These are phyloP conservation scores for Collybia nuda DNA, from an alignment of 768 basidiomycete genomes.

Conservation along the genomic window DNA sequence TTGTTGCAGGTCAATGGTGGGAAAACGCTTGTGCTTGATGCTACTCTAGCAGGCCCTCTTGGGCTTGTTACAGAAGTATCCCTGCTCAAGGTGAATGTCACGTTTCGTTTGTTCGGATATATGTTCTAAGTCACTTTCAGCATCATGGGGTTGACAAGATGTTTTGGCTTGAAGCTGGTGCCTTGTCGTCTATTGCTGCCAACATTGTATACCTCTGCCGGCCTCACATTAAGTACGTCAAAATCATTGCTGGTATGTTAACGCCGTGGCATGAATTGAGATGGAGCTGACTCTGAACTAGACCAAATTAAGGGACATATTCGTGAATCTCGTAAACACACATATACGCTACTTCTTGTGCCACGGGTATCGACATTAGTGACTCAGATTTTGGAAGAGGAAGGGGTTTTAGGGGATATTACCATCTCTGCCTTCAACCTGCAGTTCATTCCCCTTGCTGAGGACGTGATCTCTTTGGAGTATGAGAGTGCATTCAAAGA, in stretches of 20 bases:
- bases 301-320: constrained; percentile 90
- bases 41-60: constrained; percentile 84
- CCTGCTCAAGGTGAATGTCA: constrained; percentile 71
- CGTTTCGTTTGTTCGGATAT: neutral
- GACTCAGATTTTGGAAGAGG: constrained; percentile 85
- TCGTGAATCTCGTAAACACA: constrained; percentile 70
- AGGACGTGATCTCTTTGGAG: constrained; percentile 92
- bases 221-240: constrained; percentile 80
- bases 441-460: constrained; percentile 91
- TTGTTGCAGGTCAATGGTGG: constrained; percentile 76
- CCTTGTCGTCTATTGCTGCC: constrained; percentile 76
- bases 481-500: constrained; percentile 83
- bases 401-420: constrained; percentile 97
- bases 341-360: constrained; percentile 84
- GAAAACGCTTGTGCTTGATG: constrained; percentile 95
- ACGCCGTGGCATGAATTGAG: constrained; percentile 10
- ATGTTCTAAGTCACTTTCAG: constrained; percentile 37
- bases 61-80: constrained; percentile 95
- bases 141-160: constrained; percentile 99
- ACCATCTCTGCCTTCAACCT: constrained; percentile 85
- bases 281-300: constrained; percentile 35
- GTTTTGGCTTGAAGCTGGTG: constrained; percentile 97
- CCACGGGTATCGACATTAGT: constrained; percentile 88
- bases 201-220: constrained; percentile 94
- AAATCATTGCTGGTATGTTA: constrained; percentile 85